These are phyloP conservation scores for Chlorella sp. DNA, from an alignment of 139 green algal species.

Conservation along the genomic window DNA sequence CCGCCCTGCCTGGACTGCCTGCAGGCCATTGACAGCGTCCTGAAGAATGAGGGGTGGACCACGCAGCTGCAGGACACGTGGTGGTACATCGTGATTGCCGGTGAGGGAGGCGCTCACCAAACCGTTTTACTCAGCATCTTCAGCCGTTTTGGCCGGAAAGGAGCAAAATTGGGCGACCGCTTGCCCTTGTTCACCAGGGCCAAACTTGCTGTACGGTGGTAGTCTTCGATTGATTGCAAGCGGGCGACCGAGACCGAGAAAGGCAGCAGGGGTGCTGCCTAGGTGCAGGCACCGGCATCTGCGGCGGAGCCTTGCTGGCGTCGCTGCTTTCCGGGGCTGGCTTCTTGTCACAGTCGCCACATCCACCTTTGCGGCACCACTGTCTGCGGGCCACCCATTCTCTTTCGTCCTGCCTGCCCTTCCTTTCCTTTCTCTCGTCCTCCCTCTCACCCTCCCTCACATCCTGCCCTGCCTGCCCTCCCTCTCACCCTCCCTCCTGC, in stretches of 20 bases:
- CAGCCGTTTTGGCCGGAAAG: too few species aligned
- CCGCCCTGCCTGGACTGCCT: neutral
- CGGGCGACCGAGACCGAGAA: too few species aligned
- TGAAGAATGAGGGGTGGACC: neutral
- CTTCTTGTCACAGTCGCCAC: neutral
- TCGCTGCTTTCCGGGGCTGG: neutral
- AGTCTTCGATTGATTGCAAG: too few species aligned
- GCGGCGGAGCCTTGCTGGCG: neutral
- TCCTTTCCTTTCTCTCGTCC: neutral
- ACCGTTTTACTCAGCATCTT: too few species aligned
- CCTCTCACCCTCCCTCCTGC: neutral
- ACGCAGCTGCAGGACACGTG: neutral
- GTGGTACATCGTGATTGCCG: neutral
- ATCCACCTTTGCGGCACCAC: neutral
- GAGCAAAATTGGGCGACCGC: too few species aligned
- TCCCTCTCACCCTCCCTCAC: neutral
- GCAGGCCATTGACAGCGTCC: neutral
- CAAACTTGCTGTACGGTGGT: too few species aligned
- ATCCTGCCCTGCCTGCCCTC: neutral
- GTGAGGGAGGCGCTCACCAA: too few species aligned
- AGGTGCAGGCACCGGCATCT: too few species aligned
- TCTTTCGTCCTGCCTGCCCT: neutral
- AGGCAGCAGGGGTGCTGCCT: too few species aligned
- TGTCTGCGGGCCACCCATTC: neutral
- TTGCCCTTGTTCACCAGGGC: too few species aligned